Percentiles rank a stretch among this genome's conserved stretches.
Evolutionary conservation across 2,329 filamentous ascomycete genomes (phyloP).

Genomic region (Beauveria brongniartii): DNA sequence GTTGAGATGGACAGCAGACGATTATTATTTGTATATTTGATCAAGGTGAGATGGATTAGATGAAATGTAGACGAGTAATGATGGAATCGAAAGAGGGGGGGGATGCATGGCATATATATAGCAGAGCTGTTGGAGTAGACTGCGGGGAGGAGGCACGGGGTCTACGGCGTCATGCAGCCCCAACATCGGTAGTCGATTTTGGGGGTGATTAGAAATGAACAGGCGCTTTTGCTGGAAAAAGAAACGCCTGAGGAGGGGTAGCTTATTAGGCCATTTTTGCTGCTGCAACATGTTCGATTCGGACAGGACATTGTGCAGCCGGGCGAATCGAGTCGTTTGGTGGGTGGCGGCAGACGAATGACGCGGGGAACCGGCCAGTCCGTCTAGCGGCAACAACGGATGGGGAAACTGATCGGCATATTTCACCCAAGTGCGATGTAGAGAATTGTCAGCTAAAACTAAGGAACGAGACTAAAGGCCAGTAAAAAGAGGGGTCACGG

Average conservation of each 20-base stretch:
- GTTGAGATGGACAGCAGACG: not conserved
- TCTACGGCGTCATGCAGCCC: not conserved
- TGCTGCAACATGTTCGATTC: not conserved
- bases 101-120: not conserved
- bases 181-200: not conserved
- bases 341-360: not conserved
- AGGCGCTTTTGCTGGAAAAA: not conserved
- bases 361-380: slow-evolving; percentile 3
- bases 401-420: not conserved
- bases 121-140: not conserved
- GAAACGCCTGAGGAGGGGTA: not conserved
- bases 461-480: too few relatives aligned
- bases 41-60: not conserved
- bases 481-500: too few relatives aligned
- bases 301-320: not conserved
- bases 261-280: not conserved
- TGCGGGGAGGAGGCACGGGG: not conserved
- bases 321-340: not conserved
- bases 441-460: not conserved
- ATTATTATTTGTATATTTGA: not conserved
- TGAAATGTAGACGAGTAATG: not conserved
- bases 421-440: not conserved
- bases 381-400: not conserved
- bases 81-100: not conserved
- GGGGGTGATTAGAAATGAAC: not conserved